These are phyloP conservation scores for Rhododendron henanense DNA, from an alignment of 148 eudicot genomes.

Conservation along the genomic window DNA sequence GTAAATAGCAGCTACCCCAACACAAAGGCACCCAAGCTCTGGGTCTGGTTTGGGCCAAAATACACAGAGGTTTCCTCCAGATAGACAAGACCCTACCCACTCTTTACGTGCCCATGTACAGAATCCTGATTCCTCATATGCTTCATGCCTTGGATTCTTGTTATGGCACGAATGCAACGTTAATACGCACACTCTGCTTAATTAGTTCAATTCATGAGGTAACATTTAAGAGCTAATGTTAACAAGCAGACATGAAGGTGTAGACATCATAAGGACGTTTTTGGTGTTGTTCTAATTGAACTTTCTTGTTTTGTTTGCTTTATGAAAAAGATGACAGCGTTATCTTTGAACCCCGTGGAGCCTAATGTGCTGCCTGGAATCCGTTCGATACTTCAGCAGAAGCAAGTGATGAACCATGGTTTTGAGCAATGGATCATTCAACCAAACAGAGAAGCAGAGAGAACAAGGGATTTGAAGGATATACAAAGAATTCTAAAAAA, in stretches of 20 bases:
- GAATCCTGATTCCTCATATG: background rate
- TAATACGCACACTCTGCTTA: background rate
- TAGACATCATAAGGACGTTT: background rate
- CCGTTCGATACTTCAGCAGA: background rate
- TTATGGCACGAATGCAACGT: background rate
- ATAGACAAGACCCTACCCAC: background rate
- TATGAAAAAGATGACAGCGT: background rate
- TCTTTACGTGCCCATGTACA: background rate
- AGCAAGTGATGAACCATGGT: constrained; percentile 1
- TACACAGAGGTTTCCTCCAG: background rate
- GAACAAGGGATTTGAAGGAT: background rate
- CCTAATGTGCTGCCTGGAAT: background rate
- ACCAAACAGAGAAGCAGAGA: background rate
- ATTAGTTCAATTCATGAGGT: background rate
- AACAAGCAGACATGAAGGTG: background rate
- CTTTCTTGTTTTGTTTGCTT: background rate
- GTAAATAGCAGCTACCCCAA: background rate
- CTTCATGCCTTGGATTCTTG: background rate
- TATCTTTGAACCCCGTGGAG: background rate
- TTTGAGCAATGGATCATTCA: background rate
- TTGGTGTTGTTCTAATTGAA: background rate
- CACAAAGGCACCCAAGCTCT: background rate
- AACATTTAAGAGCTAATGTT: background rate
- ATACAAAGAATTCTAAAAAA: background rate
- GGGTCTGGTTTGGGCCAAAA: background rate